Evolutionary conservation across 1,284 basidiomycete species (phyloP).

Genomic region (Athelia psychrophila): DNA sequence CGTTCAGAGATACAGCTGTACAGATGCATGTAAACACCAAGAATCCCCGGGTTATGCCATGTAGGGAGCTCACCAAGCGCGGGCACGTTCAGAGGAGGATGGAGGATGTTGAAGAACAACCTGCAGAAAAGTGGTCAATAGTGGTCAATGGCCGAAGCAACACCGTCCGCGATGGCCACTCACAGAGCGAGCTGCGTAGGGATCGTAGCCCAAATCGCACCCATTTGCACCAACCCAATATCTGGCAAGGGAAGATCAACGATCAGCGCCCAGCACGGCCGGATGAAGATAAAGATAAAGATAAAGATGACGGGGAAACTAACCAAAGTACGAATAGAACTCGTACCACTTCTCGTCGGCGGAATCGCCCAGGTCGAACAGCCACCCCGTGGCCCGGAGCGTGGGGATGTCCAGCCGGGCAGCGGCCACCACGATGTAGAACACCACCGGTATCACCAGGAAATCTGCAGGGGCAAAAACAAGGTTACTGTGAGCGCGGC

Average conservation of each 20-base stretch:
- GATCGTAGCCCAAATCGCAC: slow-evolving; percentile 68
- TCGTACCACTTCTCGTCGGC: slow-evolving; percentile 72
- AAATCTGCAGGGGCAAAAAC: slow-evolving; percentile 55
- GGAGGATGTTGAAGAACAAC: slow-evolving; percentile 90
- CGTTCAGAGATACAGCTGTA: slow-evolving; percentile 83
- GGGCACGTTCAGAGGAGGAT: slow-evolving; percentile 93
- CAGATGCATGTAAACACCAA: slow-evolving; percentile 1
- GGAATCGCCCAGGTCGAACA: slow-evolving; percentile 76
- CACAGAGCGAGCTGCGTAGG: slow-evolving; percentile 81
- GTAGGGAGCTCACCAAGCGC: slow-evolving; percentile 62
- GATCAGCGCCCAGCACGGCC: no score
- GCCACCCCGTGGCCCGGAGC: slow-evolving; percentile 75
- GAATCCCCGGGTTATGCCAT: neutral
- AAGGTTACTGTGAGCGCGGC: neutral
- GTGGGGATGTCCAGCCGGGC: slow-evolving; percentile 59
- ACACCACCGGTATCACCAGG: slow-evolving; percentile 77
- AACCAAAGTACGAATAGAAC: slow-evolving; percentile 79
- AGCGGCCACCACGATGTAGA: slow-evolving; percentile 78
- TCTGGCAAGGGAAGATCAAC: neutral
- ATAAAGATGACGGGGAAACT: slow-evolving; percentile 18
- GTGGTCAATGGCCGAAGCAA: slow-evolving; percentile 18
- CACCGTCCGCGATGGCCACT: slow-evolving; percentile 20
- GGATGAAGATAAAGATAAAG: slow-evolving; percentile 60
- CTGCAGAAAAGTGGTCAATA: slow-evolving; percentile 28
- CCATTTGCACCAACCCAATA: slow-evolving; percentile 32